Conservation (phyloP, 148 eudicot genomes). For the Silene conica region DNA sequence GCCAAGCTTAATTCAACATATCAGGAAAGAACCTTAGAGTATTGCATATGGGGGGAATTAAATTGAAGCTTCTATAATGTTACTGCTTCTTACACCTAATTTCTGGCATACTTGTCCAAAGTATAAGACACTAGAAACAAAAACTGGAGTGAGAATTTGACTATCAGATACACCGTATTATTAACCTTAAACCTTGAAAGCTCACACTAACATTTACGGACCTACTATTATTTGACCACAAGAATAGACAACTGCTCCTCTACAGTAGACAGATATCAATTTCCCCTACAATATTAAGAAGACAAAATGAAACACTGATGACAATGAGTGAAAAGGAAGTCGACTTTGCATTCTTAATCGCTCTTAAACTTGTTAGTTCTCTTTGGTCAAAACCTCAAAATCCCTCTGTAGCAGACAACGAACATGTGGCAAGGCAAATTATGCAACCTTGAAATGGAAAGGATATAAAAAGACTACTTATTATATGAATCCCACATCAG, state of each 20-base stretch:
- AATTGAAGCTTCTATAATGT: not conserved
- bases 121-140: not conserved
- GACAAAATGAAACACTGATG: not conserved
- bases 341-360: not conserved
- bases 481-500: not conserved
- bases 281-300: not conserved
- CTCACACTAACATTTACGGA: not conserved
- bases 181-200: not conserved
- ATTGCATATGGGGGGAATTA: not conserved
- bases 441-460: not conserved
- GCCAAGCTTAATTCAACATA: not conserved
- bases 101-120: not conserved
- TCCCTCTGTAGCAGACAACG: not conserved
- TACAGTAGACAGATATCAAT: not conserved
- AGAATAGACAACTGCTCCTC: not conserved
- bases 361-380: not conserved
- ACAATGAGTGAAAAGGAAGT: not conserved
- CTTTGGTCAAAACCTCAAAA: not conserved
- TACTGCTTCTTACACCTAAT: not conserved
- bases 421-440: not conserved
- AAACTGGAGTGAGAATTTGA: not conserved
- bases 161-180: not conserved
- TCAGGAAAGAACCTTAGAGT: not conserved
- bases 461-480: not conserved
- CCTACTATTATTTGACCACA: not conserved